Evolutionary conservation across 352 stramenopile species (phyloP).

Genomic region (Phytopythium cucurbitacearum): DNA sequence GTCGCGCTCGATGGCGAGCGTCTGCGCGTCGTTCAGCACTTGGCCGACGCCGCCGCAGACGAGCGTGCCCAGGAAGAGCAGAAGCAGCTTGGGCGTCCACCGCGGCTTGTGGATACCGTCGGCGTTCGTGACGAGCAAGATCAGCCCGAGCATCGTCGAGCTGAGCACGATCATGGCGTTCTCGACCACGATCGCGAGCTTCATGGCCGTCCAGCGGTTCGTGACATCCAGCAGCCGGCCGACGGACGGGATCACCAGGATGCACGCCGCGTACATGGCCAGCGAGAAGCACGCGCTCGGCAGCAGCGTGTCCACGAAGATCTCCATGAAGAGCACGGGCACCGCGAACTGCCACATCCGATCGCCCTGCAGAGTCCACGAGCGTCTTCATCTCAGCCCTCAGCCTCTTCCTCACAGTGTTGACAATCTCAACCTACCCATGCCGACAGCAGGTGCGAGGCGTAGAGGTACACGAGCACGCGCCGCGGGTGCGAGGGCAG

Average conservation of each 20-base stretch:
- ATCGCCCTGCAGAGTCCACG: conserved; percentile 36
- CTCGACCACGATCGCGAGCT: conserved; percentile 66
- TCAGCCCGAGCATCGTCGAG: conserved; percentile 48
- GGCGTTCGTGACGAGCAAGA: conserved; percentile 61
- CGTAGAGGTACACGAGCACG: conserved; percentile 68
- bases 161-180: conserved; percentile 77
- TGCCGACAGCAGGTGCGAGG: conserved; percentile 65
- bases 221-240: conserved; percentile 57
- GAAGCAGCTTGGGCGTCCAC: conserved; percentile 43
- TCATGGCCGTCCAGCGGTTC: conserved; percentile 67
- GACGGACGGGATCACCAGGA: conserved; percentile 65
- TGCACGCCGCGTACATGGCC: conserved; percentile 69
- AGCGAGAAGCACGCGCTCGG: conserved; percentile 72
- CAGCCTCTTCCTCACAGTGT: neutral
- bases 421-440: conserved; percentile 32
- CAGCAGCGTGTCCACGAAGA: conserved; percentile 78
- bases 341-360: conserved; percentile 81
- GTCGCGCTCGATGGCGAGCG: conserved; percentile 76
- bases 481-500: conserved; percentile 20
- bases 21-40: conserved; percentile 74
- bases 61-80: conserved; percentile 46
- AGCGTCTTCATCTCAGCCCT: neutral
- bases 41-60: conserved; percentile 68
- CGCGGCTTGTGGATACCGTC: conserved; percentile 45
- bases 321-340: conserved; percentile 82